Evolutionary conservation across 352 stramenopile genomes (phyloP).

Genomic region (Phytophthora megakarya): DNA sequence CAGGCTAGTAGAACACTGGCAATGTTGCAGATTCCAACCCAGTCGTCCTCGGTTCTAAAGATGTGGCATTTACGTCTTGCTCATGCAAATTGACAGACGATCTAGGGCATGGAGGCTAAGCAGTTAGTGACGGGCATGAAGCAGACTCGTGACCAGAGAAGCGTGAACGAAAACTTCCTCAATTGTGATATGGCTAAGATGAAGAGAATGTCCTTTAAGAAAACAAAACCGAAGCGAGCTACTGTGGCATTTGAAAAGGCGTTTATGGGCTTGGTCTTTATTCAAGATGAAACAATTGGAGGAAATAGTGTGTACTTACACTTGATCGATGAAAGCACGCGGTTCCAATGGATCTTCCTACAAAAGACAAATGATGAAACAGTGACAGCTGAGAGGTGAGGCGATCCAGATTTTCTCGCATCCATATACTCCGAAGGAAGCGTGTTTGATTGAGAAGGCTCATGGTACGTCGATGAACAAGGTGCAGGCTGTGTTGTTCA

Average conservation of each 20-base stretch:
- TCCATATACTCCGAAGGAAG: neutral
- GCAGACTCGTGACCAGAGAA: neutral
- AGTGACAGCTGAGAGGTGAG: neutral
- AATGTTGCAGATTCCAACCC: neutral
- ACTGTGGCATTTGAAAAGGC: slow-evolving; percentile 1
- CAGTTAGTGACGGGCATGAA: neutral
- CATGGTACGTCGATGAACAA: neutral
- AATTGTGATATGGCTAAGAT: slow-evolving; percentile 13
- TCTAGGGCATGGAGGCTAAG: slow-evolving; percentile 10
- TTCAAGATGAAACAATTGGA: neutral
- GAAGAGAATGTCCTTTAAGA: slow-evolving; percentile 15
- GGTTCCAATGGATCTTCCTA: slow-evolving; percentile 14
- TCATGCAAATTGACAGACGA: slow-evolving; percentile 13
- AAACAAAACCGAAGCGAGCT: neutral
- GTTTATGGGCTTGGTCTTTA: slow-evolving; percentile 14
- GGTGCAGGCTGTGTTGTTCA: slow-evolving; percentile 11
- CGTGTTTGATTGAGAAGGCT: too few relatives aligned
- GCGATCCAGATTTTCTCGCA: slow-evolving; percentile 20
- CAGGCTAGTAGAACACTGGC: neutral
- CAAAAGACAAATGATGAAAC: slow-evolving; percentile 14
- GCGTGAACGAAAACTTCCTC: neutral
- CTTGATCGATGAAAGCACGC: slow-evolving; percentile 13
- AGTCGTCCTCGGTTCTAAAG: neutral
- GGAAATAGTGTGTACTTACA: slow-evolving; percentile 12
- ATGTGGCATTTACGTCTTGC: slow-evolving; percentile 7